phyloP scores from a whole-genome alignment of 2,329 filamentous ascomycete species.

The Penicillium hordei region DNA sequence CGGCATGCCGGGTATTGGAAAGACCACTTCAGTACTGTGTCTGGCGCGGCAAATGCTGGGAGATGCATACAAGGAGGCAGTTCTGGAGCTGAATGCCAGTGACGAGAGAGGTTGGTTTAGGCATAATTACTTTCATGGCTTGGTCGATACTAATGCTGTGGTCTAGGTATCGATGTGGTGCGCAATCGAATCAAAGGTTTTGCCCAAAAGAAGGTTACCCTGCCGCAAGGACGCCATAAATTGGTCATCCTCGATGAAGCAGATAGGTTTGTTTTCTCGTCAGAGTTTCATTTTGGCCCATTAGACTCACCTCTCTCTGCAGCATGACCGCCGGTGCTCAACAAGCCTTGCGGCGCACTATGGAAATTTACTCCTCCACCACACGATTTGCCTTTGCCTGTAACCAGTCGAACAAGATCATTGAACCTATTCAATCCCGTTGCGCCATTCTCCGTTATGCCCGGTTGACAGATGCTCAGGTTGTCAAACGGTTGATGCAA shows the following conservation, averaged over 20 bases:
- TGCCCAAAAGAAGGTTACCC: slow-evolving; percentile 96
- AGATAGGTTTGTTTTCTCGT: slow-evolving; percentile 59
- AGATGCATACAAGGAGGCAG: slow-evolving; percentile 94
- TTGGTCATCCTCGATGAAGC: slow-evolving; percentile 97
- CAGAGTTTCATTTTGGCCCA: not conserved
- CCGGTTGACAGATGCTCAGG: slow-evolving; percentile 85
- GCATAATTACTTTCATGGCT: not conserved
- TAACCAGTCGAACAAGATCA: slow-evolving; percentile 99
- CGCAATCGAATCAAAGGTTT: slow-evolving; percentile 97
- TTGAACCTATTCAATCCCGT: slow-evolving; percentile 95
- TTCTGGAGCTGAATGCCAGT: slow-evolving; percentile 92
- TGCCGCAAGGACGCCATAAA: slow-evolving; percentile 88
- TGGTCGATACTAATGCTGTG: slow-evolving; percentile 1
- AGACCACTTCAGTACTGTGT: slow-evolving; percentile 93
- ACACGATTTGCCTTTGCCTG: slow-evolving; percentile 97
- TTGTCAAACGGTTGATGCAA: slow-evolving; percentile 86
- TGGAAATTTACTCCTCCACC: slow-evolving; percentile 98
- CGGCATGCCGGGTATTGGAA: slow-evolving; percentile 98
- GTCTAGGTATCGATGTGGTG: slow-evolving; percentile 86
- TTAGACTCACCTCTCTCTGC: slow-evolving; percentile 4
- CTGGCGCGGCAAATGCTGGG: slow-evolving; percentile 88
- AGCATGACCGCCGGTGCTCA: slow-evolving; percentile 95
- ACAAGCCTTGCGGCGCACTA: slow-evolving; percentile 89
- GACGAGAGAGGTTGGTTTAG: slow-evolving; percentile 72
- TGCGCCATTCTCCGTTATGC: slow-evolving; percentile 95